These are phyloP conservation scores for Antarctomyces pellizariae DNA, from an alignment of 495 filamentous ascomycete species.

Conservation along the genomic window DNA sequence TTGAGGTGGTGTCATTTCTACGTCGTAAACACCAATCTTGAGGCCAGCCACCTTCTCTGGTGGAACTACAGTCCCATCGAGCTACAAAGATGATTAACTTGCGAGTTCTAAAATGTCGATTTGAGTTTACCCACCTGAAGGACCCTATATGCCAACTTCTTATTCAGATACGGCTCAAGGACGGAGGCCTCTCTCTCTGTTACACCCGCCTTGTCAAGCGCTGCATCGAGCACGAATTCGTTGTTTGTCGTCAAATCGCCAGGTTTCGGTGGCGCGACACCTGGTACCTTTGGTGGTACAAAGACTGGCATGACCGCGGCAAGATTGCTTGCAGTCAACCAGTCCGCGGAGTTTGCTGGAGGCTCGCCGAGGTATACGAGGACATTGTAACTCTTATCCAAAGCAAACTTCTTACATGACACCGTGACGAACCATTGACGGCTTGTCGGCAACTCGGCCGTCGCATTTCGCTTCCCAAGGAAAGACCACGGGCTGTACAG, in stretches of 20 bases:
- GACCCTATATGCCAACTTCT: conserved; percentile 19
- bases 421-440: conserved; percentile 40
- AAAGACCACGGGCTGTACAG: conserved; percentile 25
- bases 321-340: conserved; percentile 20
- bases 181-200: conserved; percentile 14
- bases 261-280: conserved; percentile 4
- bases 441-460: conserved; percentile 1
- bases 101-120: not conserved
- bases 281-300: conserved; percentile 4
- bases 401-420: conserved; percentile 27
- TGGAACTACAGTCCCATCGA: conserved; percentile 5
- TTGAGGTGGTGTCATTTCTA: conserved; percentile 4
- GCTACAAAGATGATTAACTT: conserved; percentile 3
- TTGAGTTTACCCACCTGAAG: conserved; percentile 10
- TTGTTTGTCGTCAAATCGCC: conserved; percentile 17
- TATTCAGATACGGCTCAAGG: conserved; percentile 21
- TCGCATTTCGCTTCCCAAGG: not conserved
- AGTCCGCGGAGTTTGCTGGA: conserved; percentile 9
- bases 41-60: conserved; percentile 3
- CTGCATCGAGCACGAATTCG: conserved; percentile 21
- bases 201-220: conserved; percentile 20
- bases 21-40: conserved; percentile 6
- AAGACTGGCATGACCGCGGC: conserved; percentile 34
- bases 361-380: conserved; percentile 34
- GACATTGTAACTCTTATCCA: conserved; percentile 29